These are phyloP conservation scores for Suhomyces taliae DNA, from an alignment of 1,139 yeast genomes.

Conservation along the genomic window DNA sequence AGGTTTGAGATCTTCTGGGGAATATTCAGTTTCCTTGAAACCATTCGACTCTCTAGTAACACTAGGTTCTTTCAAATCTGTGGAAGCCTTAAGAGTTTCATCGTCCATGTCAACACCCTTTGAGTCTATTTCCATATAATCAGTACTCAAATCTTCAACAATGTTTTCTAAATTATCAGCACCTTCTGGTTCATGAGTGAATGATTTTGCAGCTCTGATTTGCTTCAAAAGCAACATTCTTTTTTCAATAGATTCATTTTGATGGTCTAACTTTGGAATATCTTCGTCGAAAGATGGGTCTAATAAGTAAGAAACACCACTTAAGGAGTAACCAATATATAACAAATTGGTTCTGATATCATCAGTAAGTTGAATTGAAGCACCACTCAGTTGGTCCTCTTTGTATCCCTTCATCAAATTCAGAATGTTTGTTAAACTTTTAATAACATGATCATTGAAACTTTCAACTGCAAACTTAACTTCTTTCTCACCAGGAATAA, in stretches of 20 bases:
- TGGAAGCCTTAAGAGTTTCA: background rate
- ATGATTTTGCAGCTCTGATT: conserved; percentile 27
- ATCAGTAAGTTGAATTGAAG: conserved; percentile 38
- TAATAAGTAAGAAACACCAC: conserved; percentile 75
- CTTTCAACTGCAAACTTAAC: conserved; percentile 61
- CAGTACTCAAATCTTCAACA: conserved; percentile 36
- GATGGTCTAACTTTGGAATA: conserved; percentile 39
- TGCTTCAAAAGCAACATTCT: conserved; percentile 34
- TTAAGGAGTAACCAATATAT: conserved; percentile 58
- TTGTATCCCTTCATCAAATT: conserved; percentile 32
- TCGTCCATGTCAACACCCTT: conserved; percentile 2
- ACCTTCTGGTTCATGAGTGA: conserved; percentile 23
- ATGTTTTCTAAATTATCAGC: conserved; percentile 40
- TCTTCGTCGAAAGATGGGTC: conserved; percentile 64
- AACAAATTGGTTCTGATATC: conserved; percentile 56
- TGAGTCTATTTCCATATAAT: conserved; percentile 17
- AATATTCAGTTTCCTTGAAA: background rate
- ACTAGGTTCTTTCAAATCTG: too few species aligned
- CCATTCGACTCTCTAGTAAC: background rate
- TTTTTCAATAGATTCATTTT: conserved; percentile 36
- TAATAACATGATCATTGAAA: conserved; percentile 52
- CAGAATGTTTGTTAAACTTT: conserved; percentile 45
- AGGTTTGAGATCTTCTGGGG: background rate
- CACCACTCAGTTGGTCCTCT: conserved; percentile 19
- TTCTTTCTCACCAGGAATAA: conserved; percentile 59